phyloP scores from a whole-genome alignment of 177 flowering plant genomes.

The Vitis hybrid region DNA sequence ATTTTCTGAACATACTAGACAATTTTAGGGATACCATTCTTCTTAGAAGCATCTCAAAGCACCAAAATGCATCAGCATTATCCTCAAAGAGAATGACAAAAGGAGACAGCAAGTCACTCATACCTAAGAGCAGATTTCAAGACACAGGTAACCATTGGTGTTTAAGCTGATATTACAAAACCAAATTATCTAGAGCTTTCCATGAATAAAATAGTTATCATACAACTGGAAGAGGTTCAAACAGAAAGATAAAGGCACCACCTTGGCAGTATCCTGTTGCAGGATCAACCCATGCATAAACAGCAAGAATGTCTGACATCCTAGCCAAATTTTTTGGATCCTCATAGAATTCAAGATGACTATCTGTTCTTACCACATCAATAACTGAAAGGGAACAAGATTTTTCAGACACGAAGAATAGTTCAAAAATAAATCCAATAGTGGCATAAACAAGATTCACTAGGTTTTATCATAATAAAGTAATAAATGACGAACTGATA shows the following conservation, averaged over 20 bases:
- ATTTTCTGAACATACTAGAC: conserved; percentile 1
- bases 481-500: neutral
- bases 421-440: neutral
- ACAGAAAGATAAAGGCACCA: conserved; percentile 21
- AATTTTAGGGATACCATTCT: conserved; percentile 60
- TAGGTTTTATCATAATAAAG: neutral
- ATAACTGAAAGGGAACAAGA: conserved; percentile 56
- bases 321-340: conserved; percentile 78
- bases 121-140: conserved; percentile 49
- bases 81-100: conserved; percentile 89
- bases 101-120: conserved; percentile 93
- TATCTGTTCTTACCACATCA: conserved; percentile 93
- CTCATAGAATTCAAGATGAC: conserved; percentile 88
- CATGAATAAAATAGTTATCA: conserved; percentile 2
- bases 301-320: conserved; percentile 97
- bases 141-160: conserved; percentile 2
- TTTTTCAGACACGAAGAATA: conserved; percentile 4
- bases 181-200: neutral
- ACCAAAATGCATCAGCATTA: conserved; percentile 95
- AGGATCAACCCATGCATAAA: conserved; percentile 97
- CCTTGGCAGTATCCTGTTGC: conserved; percentile 96
- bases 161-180: conserved; percentile 7
- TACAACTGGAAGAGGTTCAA: neutral
- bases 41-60: conserved; percentile 92
- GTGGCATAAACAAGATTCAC: neutral